These are phyloP conservation scores for Paulinella micropora DNA, from an alignment of 78 protist genomes.

Conservation along the genomic window DNA sequence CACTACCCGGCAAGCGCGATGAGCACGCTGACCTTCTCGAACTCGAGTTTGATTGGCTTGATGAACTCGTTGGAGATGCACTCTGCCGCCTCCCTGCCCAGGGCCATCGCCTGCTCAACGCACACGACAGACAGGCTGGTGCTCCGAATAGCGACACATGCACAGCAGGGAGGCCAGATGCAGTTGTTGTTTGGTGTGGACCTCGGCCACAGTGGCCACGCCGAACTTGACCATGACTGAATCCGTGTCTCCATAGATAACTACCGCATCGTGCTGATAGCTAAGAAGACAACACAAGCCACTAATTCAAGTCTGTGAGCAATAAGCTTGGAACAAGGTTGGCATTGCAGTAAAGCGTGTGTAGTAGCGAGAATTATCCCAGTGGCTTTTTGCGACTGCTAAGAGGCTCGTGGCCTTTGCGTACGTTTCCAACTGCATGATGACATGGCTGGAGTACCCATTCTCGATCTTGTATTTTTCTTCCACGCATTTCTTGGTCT, in stretches of 20 bases:
- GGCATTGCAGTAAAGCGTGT: too few species aligned
- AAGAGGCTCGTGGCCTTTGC: too few species aligned
- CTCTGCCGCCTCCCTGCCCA: slow-evolving; percentile 70
- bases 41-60: slow-evolving; percentile 75
- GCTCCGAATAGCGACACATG: not conserved
- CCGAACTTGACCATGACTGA: slow-evolving; percentile 97
- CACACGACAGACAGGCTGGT: not conserved
- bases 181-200: too few species aligned
- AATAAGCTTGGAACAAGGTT: too few species aligned
- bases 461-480: slow-evolving; percentile 54
- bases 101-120: slow-evolving; percentile 10
- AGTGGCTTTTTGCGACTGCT: too few species aligned
- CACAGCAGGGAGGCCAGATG: not conserved
- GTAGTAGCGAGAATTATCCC: too few species aligned
- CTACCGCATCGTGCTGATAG: slow-evolving; percentile 59
- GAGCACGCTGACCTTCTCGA: not conserved
- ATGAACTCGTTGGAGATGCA: slow-evolving; percentile 58
- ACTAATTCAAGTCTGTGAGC: too few species aligned
- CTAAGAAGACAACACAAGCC: too few species aligned
- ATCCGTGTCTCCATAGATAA: slow-evolving; percentile 96
- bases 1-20: not conserved
- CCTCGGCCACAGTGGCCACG: too few species aligned
- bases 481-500: slow-evolving; percentile 69
- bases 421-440: too few species aligned
- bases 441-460: slow-evolving; percentile 65